These are phyloP conservation scores for Phoenix roebelenii DNA, from an alignment of 176 grass and related monocot species.

Conservation along the genomic window DNA sequence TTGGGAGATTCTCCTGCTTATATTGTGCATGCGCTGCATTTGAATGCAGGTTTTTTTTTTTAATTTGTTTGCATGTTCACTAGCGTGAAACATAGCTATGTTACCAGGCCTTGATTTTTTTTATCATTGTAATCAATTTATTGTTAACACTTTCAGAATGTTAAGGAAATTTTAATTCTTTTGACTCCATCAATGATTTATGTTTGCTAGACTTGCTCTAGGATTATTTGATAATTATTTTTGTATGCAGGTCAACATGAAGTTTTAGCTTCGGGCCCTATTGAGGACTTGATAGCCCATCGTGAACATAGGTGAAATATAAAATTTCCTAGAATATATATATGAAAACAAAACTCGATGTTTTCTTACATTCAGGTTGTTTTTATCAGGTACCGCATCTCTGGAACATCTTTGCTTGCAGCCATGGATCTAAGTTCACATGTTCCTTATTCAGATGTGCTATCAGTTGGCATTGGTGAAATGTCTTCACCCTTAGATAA, in stretches of 20 bases:
- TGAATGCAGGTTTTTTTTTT: too few relatives aligned
- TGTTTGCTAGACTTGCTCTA: too few relatives aligned
- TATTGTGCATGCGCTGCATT: too few relatives aligned
- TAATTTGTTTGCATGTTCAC: too few relatives aligned
- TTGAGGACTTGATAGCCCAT: slow-evolving; percentile 97
- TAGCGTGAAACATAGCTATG: too few relatives aligned
- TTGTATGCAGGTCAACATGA: slow-evolving; percentile 73
- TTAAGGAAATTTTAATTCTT: too few relatives aligned
- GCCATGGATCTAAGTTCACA: slow-evolving; percentile 78
- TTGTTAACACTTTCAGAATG: slow-evolving; percentile 3
- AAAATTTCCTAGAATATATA: not conserved
- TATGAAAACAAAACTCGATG: too few relatives aligned
- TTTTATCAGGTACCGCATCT: slow-evolving; percentile 90
- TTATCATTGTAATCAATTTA: too few relatives aligned
- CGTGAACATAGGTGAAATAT: slow-evolving; percentile 82
- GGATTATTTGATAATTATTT: not conserved
- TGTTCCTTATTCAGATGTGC: slow-evolving; percentile 57
- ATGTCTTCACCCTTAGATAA: slow-evolving; percentile 34
- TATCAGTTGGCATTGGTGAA: slow-evolving; percentile 51
- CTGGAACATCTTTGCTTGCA: slow-evolving; percentile 80
- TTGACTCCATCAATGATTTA: too few relatives aligned
- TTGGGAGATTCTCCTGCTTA: too few relatives aligned
- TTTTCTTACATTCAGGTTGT: slow-evolving; percentile 11
- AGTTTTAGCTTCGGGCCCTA: slow-evolving; percentile 93
- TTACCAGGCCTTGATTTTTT: too few relatives aligned